Evolutionary conservation across 257 asterid genomes (phyloP).

Genomic region (Verbena officinalis): DNA sequence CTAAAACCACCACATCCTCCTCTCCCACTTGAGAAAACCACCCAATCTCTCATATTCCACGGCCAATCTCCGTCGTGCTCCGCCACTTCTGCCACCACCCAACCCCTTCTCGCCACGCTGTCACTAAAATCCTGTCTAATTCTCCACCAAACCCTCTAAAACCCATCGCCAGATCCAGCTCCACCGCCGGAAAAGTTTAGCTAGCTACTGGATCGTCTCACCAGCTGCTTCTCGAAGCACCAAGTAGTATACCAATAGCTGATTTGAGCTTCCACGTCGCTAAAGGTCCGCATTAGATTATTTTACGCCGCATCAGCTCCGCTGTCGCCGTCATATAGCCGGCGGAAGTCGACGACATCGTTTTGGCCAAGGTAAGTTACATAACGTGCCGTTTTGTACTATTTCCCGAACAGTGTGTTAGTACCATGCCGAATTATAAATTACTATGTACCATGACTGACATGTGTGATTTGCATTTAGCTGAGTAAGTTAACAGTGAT

Average conservation of each 20-base stretch:
- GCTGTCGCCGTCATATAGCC: not conserved
- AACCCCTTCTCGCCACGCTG: no score
- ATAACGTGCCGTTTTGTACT: not conserved
- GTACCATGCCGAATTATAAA: not conserved
- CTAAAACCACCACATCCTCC: no score
- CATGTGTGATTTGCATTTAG: not conserved
- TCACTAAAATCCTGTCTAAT: not conserved
- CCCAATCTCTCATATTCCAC: no score
- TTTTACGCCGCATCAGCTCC: conserved; percentile 17
- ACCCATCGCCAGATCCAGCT: conserved; percentile 29
- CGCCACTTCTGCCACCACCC: no score
- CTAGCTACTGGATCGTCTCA: not conserved
- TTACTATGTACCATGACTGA: not conserved
- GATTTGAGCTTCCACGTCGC: not conserved
- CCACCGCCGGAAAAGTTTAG: not conserved
- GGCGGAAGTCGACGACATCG: conserved; percentile 15
- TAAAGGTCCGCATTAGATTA: conserved; percentile 22
- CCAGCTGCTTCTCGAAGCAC: not conserved
- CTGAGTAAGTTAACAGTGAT: not conserved
- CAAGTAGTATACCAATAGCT: conserved; percentile 5
- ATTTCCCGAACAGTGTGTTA: not conserved
- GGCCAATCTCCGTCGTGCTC: no score
- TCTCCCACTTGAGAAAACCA: no score
- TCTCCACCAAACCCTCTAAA: conserved; percentile 1
- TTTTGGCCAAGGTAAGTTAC: conserved; percentile 15